Conservation (phyloP, 1,284 basidiomycete genomes). For the Tylopilus sp. region DNA sequence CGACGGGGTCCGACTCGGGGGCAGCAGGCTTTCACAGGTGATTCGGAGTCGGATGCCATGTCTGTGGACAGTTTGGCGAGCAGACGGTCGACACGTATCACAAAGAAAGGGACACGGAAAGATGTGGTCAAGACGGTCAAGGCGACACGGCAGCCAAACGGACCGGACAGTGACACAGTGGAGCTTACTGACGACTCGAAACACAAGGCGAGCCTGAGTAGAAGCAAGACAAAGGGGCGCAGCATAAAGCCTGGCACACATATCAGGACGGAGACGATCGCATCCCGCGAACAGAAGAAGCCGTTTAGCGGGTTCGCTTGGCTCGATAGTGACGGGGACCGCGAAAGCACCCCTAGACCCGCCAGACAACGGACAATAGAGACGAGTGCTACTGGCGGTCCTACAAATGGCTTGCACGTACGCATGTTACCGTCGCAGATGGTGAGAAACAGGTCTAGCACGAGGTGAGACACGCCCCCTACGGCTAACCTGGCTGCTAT, state of each 20-base stretch:
- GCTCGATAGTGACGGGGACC: conserved; percentile 10
- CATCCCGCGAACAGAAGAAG: conserved; percentile 2
- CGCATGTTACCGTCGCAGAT: conserved; percentile 16
- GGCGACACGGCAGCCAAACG: not conserved
- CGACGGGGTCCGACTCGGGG: not conserved
- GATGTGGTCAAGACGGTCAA: not conserved
- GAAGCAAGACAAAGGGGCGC: conserved; percentile 1
- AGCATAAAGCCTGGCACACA: not conserved
- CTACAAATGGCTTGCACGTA: not conserved
- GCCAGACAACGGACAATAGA: conserved; percentile 1
- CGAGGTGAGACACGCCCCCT: conserved; percentile 12
- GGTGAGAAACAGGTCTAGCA: conserved; percentile 14
- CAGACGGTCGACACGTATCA: conserved; percentile 4
- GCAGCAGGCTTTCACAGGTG: not conserved
- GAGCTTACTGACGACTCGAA: conserved; percentile 2
- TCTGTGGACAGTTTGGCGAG: conserved; percentile 25
- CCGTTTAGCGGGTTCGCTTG: not conserved
- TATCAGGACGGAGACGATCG: not conserved
- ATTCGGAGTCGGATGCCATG: conserved; percentile 30
- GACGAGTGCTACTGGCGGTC: not conserved
- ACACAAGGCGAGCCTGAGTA: not conserved
- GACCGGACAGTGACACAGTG: conserved; percentile 10
- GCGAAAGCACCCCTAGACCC: conserved; percentile 29
- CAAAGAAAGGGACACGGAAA: conserved; percentile 2
- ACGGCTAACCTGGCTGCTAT: not conserved